phyloP scores from a whole-genome alignment of 352 stramenopile genomes.

The Pythium utonaiense region DNA sequence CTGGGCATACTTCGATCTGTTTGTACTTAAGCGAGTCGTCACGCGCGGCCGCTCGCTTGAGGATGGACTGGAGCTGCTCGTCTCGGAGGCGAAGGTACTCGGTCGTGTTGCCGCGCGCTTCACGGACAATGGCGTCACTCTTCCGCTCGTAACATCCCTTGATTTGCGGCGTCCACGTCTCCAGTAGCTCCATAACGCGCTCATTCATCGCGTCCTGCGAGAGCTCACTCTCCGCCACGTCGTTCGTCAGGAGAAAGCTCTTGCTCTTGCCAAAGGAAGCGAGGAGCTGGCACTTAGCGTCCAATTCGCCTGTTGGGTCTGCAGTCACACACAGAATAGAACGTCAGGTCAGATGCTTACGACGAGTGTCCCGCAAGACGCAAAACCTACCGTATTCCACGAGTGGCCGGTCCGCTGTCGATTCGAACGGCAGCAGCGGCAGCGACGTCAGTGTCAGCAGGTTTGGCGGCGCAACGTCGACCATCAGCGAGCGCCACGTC shows the following conservation, averaged over 20 bases:
- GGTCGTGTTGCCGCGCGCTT: conserved; percentile 33
- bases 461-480: conserved; percentile 7
- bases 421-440: conserved; percentile 9
- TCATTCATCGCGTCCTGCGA: conserved; percentile 51
- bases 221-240: conserved; percentile 4
- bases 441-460: conserved; percentile 4
- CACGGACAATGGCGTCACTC: conserved; percentile 37
- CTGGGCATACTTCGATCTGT: conserved; percentile 5
- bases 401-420: conserved; percentile 14
- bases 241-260: conserved; percentile 25
- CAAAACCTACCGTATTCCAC: conserved; percentile 20
- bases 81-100: conserved; percentile 18
- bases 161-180: conserved; percentile 44
- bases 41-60: neutral
- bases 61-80: conserved; percentile 2
- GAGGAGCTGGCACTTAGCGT: conserved; percentile 43
- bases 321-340: conserved; percentile 3
- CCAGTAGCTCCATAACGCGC: conserved; percentile 35
- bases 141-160: conserved; percentile 50
- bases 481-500: conserved; percentile 8
- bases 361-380: neutral
- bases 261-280: conserved; percentile 41
- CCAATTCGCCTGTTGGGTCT: conserved; percentile 47
- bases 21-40: neutral
- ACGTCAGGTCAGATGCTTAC: neutral